A percentile compares a stretch with the other conserved stretches of the same genome.
Conservation (phyloP, 1,139 yeast genomes). For the Suhomyces coccinellae region DNA sequence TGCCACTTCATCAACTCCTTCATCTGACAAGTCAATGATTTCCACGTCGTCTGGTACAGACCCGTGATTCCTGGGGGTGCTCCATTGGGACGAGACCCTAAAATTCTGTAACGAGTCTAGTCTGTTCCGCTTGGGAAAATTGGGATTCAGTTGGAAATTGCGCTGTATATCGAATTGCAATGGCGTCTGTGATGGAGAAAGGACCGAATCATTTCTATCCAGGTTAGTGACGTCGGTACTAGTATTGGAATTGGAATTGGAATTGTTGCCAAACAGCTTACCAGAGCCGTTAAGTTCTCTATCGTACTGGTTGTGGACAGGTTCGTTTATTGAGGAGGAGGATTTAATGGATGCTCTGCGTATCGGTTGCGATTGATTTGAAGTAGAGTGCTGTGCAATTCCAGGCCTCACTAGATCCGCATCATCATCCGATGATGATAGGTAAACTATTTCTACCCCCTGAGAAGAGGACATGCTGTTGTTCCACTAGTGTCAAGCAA, state of each 20-base stretch:
- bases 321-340: too few species aligned
- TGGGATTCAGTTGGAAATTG: background rate
- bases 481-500: background rate
- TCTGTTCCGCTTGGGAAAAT: background rate
- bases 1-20: conserved; percentile 3
- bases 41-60: conserved; percentile 4
- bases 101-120: background rate
- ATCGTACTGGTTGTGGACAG: too few species aligned
- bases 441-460: conserved; percentile 7
- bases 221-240: too few species aligned
- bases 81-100: too few species aligned
- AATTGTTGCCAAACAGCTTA: too few species aligned
- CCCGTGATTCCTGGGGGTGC: too few species aligned
- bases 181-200: background rate
- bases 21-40: conserved; percentile 12
- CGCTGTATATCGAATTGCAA: background rate
- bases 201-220: too few species aligned
- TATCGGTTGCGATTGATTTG: too few species aligned
- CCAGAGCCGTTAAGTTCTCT: too few species aligned
- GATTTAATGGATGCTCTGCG: too few species aligned
- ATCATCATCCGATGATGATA: conserved; percentile 11
- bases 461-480: conserved; percentile 1
- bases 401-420: background rate
- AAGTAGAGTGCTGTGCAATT: too few species aligned
- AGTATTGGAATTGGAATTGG: too few species aligned